Evolutionary conservation across 2,329 filamentous ascomycete genomes (phyloP).

Genomic region (Sporothrix pallida): DNA sequence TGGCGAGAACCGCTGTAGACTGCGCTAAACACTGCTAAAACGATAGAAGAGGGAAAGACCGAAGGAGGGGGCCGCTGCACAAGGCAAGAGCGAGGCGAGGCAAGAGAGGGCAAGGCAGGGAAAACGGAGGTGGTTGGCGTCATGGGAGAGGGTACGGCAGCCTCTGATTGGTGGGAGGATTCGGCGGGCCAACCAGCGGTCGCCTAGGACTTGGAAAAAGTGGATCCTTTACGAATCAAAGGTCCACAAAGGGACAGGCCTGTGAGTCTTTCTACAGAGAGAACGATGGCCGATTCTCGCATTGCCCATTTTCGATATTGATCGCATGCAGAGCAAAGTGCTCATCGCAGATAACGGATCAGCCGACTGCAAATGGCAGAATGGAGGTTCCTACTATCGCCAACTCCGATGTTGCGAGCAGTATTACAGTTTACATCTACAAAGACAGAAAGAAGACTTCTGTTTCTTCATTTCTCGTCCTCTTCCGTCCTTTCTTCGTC

Average conservation of each 20-base stretch:
- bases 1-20: conserved; percentile 21
- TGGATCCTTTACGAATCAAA: background rate
- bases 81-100: background rate
- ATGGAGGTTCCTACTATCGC: too few species aligned
- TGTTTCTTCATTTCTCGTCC: background rate
- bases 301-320: background rate
- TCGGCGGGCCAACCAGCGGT: conserved; percentile 29
- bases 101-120: conserved; percentile 11
- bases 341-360: too few species aligned
- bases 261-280: too few species aligned
- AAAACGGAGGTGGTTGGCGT: conserved; percentile 35
- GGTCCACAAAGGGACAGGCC: background rate
- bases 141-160: conserved; percentile 31
- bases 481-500: background rate
- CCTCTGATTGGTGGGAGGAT: conserved; percentile 31
- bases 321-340: too few species aligned
- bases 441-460: background rate
- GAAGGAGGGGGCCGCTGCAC: conserved; percentile 15
- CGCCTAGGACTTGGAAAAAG: background rate
- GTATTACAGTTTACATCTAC: too few species aligned
- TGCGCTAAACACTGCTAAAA: conserved; percentile 1
- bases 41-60: background rate
- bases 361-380: too few species aligned
- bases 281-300: background rate
- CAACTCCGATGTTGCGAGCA: too few species aligned